phyloP scores from a whole-genome alignment of 768 basidiomycete genomes.

The Dentipellis sp. region DNA sequence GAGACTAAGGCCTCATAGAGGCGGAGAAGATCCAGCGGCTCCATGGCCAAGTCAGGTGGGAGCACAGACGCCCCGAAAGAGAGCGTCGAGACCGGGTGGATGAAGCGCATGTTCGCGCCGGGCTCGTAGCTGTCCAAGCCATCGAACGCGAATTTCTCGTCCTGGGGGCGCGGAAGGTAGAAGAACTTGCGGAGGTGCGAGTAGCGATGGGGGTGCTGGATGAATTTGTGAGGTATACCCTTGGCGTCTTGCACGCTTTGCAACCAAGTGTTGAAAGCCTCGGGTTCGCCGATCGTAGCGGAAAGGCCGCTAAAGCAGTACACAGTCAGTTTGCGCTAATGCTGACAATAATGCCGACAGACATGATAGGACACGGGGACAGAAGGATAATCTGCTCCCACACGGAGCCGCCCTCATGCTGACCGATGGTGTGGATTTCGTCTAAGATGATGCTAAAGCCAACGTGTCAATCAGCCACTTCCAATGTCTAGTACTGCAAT shows the following conservation, averaged over 20 bases:
- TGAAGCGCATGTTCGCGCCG: slow-evolving; percentile 36
- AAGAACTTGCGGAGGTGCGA: slow-evolving; percentile 65
- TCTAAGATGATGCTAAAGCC: slow-evolving; percentile 53
- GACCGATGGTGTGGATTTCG: slow-evolving; percentile 61
- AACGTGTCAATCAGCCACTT: not conserved
- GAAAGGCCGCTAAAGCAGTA: slow-evolving; percentile 47
- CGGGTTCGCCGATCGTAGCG: slow-evolving; percentile 60
- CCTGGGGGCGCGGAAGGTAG: slow-evolving; percentile 30
- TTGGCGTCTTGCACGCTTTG: slow-evolving; percentile 49
- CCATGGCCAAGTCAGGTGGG: slow-evolving; percentile 56
- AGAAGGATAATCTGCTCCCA: slow-evolving; percentile 72
- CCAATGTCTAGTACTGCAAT: not conserved
- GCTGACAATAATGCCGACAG: slow-evolving; percentile 13
- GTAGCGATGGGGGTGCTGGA: slow-evolving; percentile 60
- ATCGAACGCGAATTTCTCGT: slow-evolving; percentile 19
- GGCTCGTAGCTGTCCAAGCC: slow-evolving; percentile 29
- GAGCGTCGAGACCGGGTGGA: slow-evolving; percentile 59
- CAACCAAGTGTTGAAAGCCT: slow-evolving; percentile 60
- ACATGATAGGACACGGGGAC: slow-evolving; percentile 69
- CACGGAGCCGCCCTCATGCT: slow-evolving; percentile 57
- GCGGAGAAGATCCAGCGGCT: slow-evolving; percentile 45
- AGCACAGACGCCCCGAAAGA: slow-evolving; percentile 40
- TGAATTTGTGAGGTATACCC: slow-evolving; percentile 48
- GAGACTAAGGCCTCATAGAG: slow-evolving; percentile 39
- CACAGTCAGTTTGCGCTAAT: not conserved